Evolutionary conservation across 345 rosid genomes (phyloP).

Genomic region (Odontarrhena argentea): DNA sequence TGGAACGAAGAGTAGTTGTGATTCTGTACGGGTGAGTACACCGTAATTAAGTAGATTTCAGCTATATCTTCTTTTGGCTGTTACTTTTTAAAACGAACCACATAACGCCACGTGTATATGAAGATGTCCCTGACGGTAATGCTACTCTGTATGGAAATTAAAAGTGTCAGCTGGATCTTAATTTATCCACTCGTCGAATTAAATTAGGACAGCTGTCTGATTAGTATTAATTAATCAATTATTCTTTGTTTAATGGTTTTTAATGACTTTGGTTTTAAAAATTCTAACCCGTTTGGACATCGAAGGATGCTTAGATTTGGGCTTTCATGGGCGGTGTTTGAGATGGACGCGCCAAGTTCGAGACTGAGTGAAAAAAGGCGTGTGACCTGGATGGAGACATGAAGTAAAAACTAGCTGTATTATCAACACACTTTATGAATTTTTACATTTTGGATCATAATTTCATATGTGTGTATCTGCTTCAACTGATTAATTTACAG

Average conservation of each 20-base stretch:
- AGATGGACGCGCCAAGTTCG: constrained; percentile 21
- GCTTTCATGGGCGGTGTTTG: constrained; percentile 36
- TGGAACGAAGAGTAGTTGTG: constrained; percentile 39
- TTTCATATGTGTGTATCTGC: background rate
- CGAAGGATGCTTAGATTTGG: constrained; percentile 23
- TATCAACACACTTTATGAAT: background rate
- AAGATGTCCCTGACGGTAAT: background rate
- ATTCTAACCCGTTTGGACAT: constrained; percentile 17
- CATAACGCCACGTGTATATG: constrained; percentile 20
- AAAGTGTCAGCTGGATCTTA: constrained; percentile 27
- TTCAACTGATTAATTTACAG: background rate
- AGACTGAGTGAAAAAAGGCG: constrained; percentile 26
- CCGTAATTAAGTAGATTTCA: constrained; percentile 28
- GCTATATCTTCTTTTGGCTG: background rate
- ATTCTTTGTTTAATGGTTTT: constrained; percentile 16
- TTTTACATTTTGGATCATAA: constrained; percentile 1
- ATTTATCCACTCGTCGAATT: background rate
- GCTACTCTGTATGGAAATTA: constrained; percentile 30
- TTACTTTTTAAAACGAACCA: background rate
- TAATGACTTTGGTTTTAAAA: constrained; percentile 12
- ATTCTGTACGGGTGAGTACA: constrained; percentile 31
- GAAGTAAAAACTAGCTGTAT: constrained; percentile 29
- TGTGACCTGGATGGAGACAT: constrained; percentile 33
- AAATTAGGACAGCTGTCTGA: constrained; percentile 1
- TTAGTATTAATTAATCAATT: constrained; percentile 17